Conservation (phyloP, 495 filamentous ascomycete genomes). For the Penicillium flavigenum region DNA sequence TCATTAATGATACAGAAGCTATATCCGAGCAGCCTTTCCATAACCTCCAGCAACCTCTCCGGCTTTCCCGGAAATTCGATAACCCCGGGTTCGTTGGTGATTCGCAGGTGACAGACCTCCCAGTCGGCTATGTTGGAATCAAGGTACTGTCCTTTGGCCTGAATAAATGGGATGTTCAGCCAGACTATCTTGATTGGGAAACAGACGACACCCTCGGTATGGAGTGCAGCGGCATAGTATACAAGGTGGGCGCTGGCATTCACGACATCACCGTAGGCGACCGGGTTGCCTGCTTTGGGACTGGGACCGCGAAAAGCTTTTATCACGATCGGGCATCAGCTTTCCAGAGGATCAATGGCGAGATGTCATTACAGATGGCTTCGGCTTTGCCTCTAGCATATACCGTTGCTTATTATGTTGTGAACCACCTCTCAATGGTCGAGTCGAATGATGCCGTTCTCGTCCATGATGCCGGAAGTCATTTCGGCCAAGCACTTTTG, state of each 20-base stretch:
- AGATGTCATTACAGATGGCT: conserved; percentile 18
- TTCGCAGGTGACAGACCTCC: conserved; percentile 1
- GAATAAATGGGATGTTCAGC: conserved; percentile 38
- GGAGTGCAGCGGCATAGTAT: conserved; percentile 47
- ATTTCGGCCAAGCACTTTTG: conserved; percentile 16
- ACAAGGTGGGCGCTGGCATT: conserved; percentile 27
- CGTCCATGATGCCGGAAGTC: conserved; percentile 11
- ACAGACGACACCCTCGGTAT: conserved; percentile 32
- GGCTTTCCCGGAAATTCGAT: background rate
- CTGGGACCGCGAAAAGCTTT: conserved; percentile 20
- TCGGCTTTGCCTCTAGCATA: conserved; percentile 16
- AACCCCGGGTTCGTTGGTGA: conserved; percentile 11
- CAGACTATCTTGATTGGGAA: conserved; percentile 24
- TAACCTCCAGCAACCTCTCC: conserved; percentile 12
- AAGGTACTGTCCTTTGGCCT: conserved; percentile 36
- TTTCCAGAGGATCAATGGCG: conserved; percentile 24
- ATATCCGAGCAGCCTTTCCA: conserved; percentile 17
- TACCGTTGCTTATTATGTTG: conserved; percentile 14
- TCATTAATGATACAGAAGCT: background rate
- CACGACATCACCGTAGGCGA: conserved; percentile 41
- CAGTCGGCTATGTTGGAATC: conserved; percentile 30
- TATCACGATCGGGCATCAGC: conserved; percentile 18
- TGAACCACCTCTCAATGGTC: conserved; percentile 9
- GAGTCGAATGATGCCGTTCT: conserved; percentile 4
- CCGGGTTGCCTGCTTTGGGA: conserved; percentile 41